Conservation (phyloP, 345 rosid species). For the Corymbia maculata region DNA sequence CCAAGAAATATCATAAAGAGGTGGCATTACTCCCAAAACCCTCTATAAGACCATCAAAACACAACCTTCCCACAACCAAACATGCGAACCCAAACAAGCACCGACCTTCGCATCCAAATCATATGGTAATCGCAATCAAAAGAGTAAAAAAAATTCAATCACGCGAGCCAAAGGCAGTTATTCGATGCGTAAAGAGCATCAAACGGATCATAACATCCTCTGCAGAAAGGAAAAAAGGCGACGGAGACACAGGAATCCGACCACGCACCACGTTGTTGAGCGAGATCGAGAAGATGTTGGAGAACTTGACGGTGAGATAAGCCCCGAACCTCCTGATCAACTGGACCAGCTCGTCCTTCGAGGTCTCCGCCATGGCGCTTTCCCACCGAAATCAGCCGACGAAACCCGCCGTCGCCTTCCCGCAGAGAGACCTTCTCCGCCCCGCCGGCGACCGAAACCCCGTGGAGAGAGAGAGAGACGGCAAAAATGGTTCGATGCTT, state of each 20-base stretch:
- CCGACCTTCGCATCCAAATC: not conserved
- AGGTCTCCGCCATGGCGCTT: slow-evolving; percentile 45
- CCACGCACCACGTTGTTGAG: slow-evolving; percentile 52
- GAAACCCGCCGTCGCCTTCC: not conserved
- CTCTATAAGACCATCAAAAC: not conserved
- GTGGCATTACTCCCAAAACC: not conserved
- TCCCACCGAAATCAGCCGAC: not conserved
- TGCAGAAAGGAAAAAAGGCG: not conserved
- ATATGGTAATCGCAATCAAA: not conserved
- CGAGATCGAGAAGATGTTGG: slow-evolving; percentile 52
- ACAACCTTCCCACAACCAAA: not conserved
- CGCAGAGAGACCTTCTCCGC: not conserved
- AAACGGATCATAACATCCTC: not conserved
- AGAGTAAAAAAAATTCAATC: not conserved
- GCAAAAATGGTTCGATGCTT: not conserved
- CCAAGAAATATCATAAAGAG: not conserved
- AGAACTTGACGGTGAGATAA: slow-evolving; percentile 59
- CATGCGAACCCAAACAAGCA: not conserved
- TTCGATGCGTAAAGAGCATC: not conserved
- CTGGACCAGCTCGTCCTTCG: slow-evolving; percentile 74
- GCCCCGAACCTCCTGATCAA: slow-evolving; percentile 89
- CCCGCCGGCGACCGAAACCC: not conserved
- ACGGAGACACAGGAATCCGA: not conserved
- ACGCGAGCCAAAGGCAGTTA: not conserved
- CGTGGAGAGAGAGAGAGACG: not conserved